Evolutionary conservation across 2,329 filamentous ascomycete genomes (phyloP).

Genomic region (Cytospora leucostoma): DNA sequence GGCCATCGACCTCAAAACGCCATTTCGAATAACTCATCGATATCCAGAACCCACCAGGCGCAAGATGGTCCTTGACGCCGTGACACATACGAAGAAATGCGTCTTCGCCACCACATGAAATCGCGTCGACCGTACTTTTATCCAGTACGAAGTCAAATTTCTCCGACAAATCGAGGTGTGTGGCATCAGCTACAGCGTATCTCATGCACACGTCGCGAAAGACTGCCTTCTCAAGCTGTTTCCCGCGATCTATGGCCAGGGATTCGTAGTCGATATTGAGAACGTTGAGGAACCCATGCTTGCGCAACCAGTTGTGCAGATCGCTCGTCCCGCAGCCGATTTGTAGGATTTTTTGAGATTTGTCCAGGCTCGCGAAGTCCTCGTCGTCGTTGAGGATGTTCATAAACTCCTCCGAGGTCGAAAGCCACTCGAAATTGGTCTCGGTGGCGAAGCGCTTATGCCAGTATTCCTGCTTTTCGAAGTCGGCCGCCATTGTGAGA

Average conservation of each 20-base stretch:
- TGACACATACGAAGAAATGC: conserved; percentile 43
- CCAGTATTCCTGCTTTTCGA: conserved; percentile 54
- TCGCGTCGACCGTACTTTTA: conserved; percentile 52
- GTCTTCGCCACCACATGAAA: conserved; percentile 47
- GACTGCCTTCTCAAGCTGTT: conserved; percentile 40
- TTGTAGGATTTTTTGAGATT: conserved; percentile 43
- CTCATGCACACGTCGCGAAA: conserved; percentile 49
- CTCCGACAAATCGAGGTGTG: conserved; percentile 36
- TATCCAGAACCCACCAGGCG: conserved; percentile 46
- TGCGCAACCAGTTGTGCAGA: conserved; percentile 49
- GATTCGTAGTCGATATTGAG: conserved; percentile 55
- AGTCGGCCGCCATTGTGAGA: conserved; percentile 38
- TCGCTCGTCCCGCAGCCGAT: conserved; percentile 54
- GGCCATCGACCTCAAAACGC: conserved; percentile 41
- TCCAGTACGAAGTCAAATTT: conserved; percentile 49
- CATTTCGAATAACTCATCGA: conserved; percentile 49
- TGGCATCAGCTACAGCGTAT: conserved; percentile 50
- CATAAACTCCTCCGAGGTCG: conserved; percentile 45
- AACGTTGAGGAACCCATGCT: conserved; percentile 44
- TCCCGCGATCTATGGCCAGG: conserved; percentile 47
- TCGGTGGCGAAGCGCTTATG: conserved; percentile 48
- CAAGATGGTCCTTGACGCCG: conserved; percentile 40
- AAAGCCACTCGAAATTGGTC: conserved; percentile 51
- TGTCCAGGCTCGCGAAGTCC: conserved; percentile 38
- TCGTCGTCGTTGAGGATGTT: conserved; percentile 35